Conservation (phyloP, 2,329 filamentous ascomycete species). For the Cordyceps pruinosa region DNA sequence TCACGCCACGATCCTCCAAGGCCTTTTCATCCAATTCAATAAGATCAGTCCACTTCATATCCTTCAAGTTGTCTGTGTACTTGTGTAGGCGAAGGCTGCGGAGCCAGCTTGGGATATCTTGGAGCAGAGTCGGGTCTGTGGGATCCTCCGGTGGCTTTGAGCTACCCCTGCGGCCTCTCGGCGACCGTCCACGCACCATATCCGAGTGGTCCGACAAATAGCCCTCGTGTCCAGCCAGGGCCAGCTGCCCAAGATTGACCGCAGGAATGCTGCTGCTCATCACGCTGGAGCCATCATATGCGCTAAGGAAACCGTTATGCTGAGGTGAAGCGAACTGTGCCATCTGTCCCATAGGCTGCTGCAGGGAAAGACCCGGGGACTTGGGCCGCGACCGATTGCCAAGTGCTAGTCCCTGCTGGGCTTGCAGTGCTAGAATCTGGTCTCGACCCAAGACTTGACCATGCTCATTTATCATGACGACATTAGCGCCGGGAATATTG, state of each 20-base stretch:
- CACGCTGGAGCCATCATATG: slow-evolving; percentile 74
- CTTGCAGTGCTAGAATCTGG: slow-evolving; percentile 75
- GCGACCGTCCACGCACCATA: slow-evolving; percentile 82
- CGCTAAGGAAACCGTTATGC: slow-evolving; percentile 87
- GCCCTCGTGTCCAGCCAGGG: slow-evolving; percentile 65
- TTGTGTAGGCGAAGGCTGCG: slow-evolving; percentile 93
- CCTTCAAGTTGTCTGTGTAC: slow-evolving; percentile 97
- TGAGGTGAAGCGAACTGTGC: slow-evolving; percentile 78
- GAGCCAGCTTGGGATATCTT: slow-evolving; percentile 95
- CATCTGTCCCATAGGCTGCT: slow-evolving; percentile 55
- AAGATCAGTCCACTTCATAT: slow-evolving; percentile 92
- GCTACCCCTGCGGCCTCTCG: slow-evolving; percentile 83
- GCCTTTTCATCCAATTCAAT: slow-evolving; percentile 89
- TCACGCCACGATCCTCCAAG: slow-evolving; percentile 86
- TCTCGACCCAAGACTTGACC: slow-evolving; percentile 82
- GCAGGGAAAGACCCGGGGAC: slow-evolving; percentile 82
- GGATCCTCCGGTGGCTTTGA: slow-evolving; percentile 98
- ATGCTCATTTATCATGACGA: slow-evolving; percentile 91
- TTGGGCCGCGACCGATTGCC: slow-evolving; percentile 74
- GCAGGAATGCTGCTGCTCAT: slow-evolving; percentile 62
- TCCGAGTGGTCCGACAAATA: slow-evolving; percentile 94
- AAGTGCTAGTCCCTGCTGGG: slow-evolving; percentile 55
- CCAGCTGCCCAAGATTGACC: slow-evolving; percentile 66
- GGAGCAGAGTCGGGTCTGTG: slow-evolving; percentile 79
- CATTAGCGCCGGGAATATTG: slow-evolving; percentile 63